Conservation (phyloP, 306 rosid species). For the Erythrophleum fordii region DNA sequence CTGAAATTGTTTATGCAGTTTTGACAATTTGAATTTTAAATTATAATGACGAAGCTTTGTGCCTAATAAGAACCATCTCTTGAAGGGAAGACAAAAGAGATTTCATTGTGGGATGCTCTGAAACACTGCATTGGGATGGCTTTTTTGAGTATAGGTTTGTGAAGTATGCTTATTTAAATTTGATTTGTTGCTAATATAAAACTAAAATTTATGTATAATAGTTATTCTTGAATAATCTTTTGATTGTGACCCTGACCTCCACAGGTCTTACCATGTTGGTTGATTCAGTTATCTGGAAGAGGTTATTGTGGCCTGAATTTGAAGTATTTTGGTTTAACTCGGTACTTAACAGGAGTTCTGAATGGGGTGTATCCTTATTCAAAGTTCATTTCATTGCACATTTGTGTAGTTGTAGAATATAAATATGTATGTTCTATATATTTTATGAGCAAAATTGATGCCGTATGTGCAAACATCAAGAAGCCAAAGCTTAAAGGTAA, state of each 20-base stretch:
- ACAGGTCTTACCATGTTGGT: conserved; percentile 78
- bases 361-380: conserved; percentile 94
- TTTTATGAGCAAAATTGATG: background rate
- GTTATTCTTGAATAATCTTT: conserved; percentile 1
- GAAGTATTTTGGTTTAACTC: conserved; percentile 98
- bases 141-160: conserved; percentile 77
- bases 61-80: conserved; percentile 44
- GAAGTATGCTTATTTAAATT: conserved; percentile 12
- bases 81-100: conserved; percentile 70
- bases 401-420: conserved; percentile 21
- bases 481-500: background rate
- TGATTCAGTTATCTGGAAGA: conserved; percentile 92
- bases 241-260: conserved; percentile 37
- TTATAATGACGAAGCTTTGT: conserved; percentile 26
- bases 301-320: conserved; percentile 94
- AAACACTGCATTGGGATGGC: conserved; percentile 69
- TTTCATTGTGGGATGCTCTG: conserved; percentile 71
- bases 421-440: background rate
- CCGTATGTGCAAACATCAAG: conserved; percentile 6
- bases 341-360: conserved; percentile 88
- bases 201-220: background rate
- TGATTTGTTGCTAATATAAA: conserved; percentile 1
- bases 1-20: conserved; percentile 5
- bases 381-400: background rate
- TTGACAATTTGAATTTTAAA: conserved; percentile 32